Conservation (phyloP, 306 rosid species). For the Sechiopsis laciniata region DNA sequence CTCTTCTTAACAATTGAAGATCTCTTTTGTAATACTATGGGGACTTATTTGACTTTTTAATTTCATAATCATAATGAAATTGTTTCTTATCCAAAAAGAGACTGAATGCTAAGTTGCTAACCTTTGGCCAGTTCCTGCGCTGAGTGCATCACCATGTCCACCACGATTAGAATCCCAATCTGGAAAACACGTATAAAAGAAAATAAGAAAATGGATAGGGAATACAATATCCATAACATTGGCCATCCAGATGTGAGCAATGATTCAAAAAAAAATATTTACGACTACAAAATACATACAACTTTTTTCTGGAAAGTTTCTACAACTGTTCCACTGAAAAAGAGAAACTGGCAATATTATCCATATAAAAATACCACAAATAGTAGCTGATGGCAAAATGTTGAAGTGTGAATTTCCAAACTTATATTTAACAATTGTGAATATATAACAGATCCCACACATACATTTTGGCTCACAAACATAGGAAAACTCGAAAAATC, state of each 20-base stretch:
- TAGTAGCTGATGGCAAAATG: neutral
- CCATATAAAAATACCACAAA: neutral
- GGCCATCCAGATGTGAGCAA: neutral
- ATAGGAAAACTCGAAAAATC: neutral
- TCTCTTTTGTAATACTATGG: too few species aligned
- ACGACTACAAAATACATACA: neutral
- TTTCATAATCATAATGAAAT: too few species aligned
- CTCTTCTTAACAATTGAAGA: too few species aligned
- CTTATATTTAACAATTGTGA: neutral
- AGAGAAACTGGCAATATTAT: neutral
- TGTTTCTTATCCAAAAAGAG: too few species aligned
- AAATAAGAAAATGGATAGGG: neutral
- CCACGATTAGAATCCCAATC: constrained; percentile 48
- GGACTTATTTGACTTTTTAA: too few species aligned
- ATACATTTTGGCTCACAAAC: neutral
- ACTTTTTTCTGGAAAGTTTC: neutral
- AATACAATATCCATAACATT: neutral
- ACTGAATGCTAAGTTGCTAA: constrained; percentile 22
- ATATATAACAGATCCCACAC: neutral
- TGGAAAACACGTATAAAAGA: constrained; percentile 3
- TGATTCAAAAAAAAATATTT: neutral
- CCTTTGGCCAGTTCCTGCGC: constrained; percentile 41
- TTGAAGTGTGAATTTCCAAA: neutral
- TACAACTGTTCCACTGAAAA: neutral
- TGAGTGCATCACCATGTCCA: constrained; percentile 39